A percentile compares a stretch with the other conserved stretches of the same genome.
phyloP scores from a whole-genome alignment of 495 filamentous ascomycete species.

The Xylaria grammica region DNA sequence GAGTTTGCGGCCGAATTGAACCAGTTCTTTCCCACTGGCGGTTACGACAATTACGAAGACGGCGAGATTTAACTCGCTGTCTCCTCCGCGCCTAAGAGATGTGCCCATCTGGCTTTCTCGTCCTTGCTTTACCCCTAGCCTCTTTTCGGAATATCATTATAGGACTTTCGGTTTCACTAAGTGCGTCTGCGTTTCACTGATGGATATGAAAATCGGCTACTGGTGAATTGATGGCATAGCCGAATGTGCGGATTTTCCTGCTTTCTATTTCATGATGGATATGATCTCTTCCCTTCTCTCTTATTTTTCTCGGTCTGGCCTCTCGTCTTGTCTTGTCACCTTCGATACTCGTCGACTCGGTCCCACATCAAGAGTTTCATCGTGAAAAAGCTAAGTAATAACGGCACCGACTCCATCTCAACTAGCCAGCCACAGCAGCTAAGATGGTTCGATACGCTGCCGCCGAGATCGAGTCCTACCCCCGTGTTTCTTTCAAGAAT shows the following conservation, averaged over 20 bases:
- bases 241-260: neutral
- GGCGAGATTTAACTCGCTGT: constrained; percentile 24
- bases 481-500: too few relatives aligned
- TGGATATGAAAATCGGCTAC: neutral
- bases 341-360: too few relatives aligned
- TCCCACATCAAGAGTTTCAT: too few relatives aligned
- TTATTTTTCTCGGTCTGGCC: neutral
- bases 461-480: too few relatives aligned
- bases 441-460: too few relatives aligned
- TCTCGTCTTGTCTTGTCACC: neutral
- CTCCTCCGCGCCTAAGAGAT: neutral
- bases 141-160: neutral
- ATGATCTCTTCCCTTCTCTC: neutral
- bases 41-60: constrained; percentile 20
- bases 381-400: too few relatives aligned
- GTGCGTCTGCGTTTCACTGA: neutral
- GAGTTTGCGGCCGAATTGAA: neutral
- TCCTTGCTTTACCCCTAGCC: neutral
- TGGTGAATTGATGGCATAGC: neutral
- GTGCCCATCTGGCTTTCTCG: neutral
- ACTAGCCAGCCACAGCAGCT: too few relatives aligned
- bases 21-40: neutral
- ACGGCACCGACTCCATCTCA: too few relatives aligned
- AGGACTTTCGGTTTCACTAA: neutral
- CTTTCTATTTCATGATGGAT: neutral